These are phyloP conservation scores for Flaveria floridana DNA, from an alignment of 140 eudicot species.

Conservation along the genomic window DNA sequence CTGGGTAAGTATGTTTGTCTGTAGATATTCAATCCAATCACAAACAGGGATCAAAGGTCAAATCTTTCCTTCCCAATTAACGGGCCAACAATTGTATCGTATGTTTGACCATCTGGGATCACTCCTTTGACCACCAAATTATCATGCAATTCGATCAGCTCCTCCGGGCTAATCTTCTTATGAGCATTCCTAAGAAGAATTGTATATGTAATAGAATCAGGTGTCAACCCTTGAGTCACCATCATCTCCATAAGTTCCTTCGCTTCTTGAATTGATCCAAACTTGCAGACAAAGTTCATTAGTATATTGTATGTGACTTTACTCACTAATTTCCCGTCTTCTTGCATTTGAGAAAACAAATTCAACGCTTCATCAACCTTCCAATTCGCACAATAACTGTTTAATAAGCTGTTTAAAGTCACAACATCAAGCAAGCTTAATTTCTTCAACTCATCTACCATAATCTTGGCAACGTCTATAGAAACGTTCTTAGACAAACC, in stretches of 20 bases:
- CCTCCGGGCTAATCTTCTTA: constrained; percentile 40
- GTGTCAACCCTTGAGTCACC: constrained; percentile 46
- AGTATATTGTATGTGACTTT: constrained; percentile 50
- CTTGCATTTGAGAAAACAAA: constrained; percentile 49
- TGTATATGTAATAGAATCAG: constrained; percentile 57
- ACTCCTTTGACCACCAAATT: constrained; percentile 51
- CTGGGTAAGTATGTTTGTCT: too few relatives aligned
- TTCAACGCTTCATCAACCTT: constrained; percentile 44
- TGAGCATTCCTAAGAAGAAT: constrained; percentile 42
- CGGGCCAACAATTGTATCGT: constrained; percentile 47
- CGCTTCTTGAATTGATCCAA: constrained; percentile 53
- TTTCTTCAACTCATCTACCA: constrained; percentile 44
- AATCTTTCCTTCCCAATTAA: constrained; percentile 19
- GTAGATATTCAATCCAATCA: too few relatives aligned
- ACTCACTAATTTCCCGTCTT: constrained; percentile 42
- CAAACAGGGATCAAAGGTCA: too few relatives aligned
- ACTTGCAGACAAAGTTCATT: constrained; percentile 50
- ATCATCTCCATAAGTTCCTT: constrained; percentile 48
- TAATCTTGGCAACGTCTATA: constrained; percentile 37
- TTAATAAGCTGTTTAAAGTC: constrained; percentile 50
- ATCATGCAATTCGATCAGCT: constrained; percentile 52
- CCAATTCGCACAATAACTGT: constrained; percentile 49
- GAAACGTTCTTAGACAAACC: constrained; percentile 50
- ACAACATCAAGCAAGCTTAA: constrained; percentile 36
- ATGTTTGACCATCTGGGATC: constrained; percentile 50